Evolutionary conservation across 164 flowering plant species (phyloP), one percentile per base, ranked within the genome.

Genomic region (Vitis vinifera): DNA sequence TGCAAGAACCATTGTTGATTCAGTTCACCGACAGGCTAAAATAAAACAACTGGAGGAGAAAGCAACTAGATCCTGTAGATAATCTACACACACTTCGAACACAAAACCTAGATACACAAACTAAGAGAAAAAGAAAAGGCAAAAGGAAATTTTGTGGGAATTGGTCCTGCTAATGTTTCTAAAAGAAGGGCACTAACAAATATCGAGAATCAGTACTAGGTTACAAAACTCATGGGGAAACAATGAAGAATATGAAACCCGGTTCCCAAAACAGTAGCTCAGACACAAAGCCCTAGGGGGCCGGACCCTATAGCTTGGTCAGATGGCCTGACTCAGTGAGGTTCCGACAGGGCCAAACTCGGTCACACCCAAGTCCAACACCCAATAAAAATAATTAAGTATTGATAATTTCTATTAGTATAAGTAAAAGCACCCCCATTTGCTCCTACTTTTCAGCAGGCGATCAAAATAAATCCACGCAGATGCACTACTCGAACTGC

Each of bases 231-330:
- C 15, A 59, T 6, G 23, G 19, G 29, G 44, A 37, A 37, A 37
- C 44, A 37, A 37, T 37, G 44, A 37, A 37, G 44, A 37, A 37
- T 37, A 37, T 37, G 44, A 37, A 37, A 37, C 44, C 44, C 44
- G 44, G 44, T 37, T 37, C 44, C 44, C 44, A 57, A 59, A 9
- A 44, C 62, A 53, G 19, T 23, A 44, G 59, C 47, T 67, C 61
- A 23, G 63, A 71, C 68, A 64, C 74, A 65, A 27, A 50, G 74
- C 68, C 65, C 68, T 48, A 71, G 52, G 29, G 12, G 60, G 17
- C 29, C 23, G 13, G 58, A 65, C 58, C 8, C 48, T 13, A 37
- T 37, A 37, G 44, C 44, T 37, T 37, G 44, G 44, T 37, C 44
- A 37, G 44, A 37, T 37, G 44, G 44, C 44, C 44, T 37, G 44